Base-by-base conservation (phyloP, 208 protist species). In the Angomonas desouzai region DNA sequence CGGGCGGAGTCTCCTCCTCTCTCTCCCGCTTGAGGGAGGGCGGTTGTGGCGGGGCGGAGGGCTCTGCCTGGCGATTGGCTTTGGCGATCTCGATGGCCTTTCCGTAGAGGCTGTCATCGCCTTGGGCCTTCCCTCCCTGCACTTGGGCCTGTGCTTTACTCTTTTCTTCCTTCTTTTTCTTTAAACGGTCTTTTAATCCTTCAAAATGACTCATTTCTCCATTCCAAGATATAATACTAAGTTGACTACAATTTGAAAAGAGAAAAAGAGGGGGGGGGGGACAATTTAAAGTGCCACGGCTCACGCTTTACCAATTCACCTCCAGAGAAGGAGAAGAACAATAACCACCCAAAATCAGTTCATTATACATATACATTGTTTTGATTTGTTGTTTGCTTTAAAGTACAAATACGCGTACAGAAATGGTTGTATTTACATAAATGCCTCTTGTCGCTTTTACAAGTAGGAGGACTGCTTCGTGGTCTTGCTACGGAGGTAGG, bases 151-250 rank as follows among this genome's bases (percentile, higher is more conserved):
- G n/a, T n/a, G n/a, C n/a, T 0, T 56, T 25, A 4, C 33, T 30
- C 25, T 22, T 6, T 7, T 25, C 38, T 56, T 48, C 36, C 64
- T 73, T 76, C 25, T 72, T 75, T 51, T 76, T 76, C 20, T 76
- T 72, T 11, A 80, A 47, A n/a, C 70, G 53, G 2, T 59, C 69
- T 16, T 70, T 57, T 11, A 80, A 45, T 2, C 69, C 74, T 18
- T 71, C 69, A 25, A 80, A 80, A 25, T 68, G 49, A 64, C 74
- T 76, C 47, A 45, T 64, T 29, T 4, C 51, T 4, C 4, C 25
- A 16, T 45, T n/a, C n/a, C n/a, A n/a, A n/a, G n/a, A n/a, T n/a
- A n/a, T n/a, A n/a, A n/a, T n/a, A n/a, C n/a, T n/a, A n/a, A n/a
- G n/a, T n/a, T n/a, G n/a, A n/a, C n/a, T n/a, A n/a, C n/a, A n/a